Base-by-base conservation (phyloP, 2,329 filamentous ascomycete genomes). In the Cladosporium oxysporum region DNA sequence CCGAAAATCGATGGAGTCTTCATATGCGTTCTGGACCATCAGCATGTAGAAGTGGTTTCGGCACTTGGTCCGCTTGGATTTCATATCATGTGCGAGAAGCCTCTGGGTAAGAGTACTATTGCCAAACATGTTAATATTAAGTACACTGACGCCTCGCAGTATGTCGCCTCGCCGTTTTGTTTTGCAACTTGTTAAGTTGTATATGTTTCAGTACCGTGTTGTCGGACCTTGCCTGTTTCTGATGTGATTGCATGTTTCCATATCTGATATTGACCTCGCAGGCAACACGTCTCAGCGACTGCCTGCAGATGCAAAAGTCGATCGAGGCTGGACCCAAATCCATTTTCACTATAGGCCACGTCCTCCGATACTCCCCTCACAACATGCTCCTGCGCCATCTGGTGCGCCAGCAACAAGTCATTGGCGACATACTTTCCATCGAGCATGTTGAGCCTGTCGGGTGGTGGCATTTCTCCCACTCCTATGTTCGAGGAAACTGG, bases 81-180 rank as follows among this genome's bases (percentile, higher is more conserved):
- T 58, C 93, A 97, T 77, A 88, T 98, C 69, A 91, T 97, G 83
- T 96, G 93, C 76, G 95, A 99, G 83, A 99, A 99, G 80, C 95
- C 95, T 2, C 81, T 99, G 63, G 52, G 52, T 55, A 55, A 11
- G 52, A 18, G 11, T 5, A 2, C 10, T 2, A 18, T n/a, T 11
- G 18, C 11, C 5, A 11, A 12, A 55, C n/a, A 5, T 1, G 10
- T 55, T 5, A 6, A 11, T 33, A 31, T 16, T 8, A 21, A 29
- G 18, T 31, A n/a, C 7, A 18, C 52, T 55, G 3, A 55, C 11
- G n/a, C n/a, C 2, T 55, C 28, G 52, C 52, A 55, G 52, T 55
- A 55, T 23, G 52, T 55, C 18, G 10, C 4, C 3, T 12, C n/a
- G 8, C 14, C 37, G 5, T 10, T n/a, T 47, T 23, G 10, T 2